These are phyloP conservation scores for Ustilago vetiveriae DNA, from an alignment of 1,284 basidiomycete species.

Conservation along the genomic window DNA sequence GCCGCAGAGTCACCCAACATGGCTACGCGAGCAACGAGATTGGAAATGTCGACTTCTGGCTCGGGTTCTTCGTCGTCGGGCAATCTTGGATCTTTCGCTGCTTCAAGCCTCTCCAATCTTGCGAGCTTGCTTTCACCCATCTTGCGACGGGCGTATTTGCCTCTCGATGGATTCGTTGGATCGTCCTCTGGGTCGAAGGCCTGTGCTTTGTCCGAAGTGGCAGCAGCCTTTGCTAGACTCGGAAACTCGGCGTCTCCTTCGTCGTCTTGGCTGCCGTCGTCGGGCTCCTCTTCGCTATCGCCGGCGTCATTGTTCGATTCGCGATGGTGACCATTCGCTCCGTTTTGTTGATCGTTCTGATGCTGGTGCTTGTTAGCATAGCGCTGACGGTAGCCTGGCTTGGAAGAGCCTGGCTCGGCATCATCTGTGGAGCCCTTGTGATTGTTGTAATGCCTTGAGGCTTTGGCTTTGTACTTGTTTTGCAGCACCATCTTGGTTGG, in stretches of 20 bases:
- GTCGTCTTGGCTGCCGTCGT: conserved; percentile 11
- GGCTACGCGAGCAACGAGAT: conserved; percentile 51
- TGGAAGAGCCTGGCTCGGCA: conserved; percentile 14
- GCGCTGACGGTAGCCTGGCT: conserved; percentile 24
- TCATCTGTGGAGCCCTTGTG: conserved; percentile 12
- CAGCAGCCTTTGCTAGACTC: conserved; percentile 24
- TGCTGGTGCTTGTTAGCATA: conserved; percentile 19
- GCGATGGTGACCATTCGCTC: neutral
- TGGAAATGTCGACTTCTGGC: conserved; percentile 61
- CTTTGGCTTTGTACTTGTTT: conserved; percentile 66
- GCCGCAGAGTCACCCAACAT: conserved; percentile 41
- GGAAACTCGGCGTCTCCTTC: conserved; percentile 36
- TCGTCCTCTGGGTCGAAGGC: conserved; percentile 9
- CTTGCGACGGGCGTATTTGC: conserved; percentile 54
- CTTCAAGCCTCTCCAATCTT: conserved; percentile 43
- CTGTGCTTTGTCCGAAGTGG: conserved; percentile 2
- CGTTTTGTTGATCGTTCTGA: neutral
- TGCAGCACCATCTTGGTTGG: conserved; percentile 60
- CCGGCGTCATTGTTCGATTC: neutral
- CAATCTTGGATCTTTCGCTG: conserved; percentile 37
- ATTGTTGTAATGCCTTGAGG: conserved; percentile 59
- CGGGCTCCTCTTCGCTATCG: conserved; percentile 3
- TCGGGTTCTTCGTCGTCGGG: conserved; percentile 53
- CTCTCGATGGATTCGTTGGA: conserved; percentile 18
- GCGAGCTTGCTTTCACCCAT: conserved; percentile 57